Evolutionary conservation across 306 rosid genomes (phyloP).

Genomic region (Dalbergia cultrata): DNA sequence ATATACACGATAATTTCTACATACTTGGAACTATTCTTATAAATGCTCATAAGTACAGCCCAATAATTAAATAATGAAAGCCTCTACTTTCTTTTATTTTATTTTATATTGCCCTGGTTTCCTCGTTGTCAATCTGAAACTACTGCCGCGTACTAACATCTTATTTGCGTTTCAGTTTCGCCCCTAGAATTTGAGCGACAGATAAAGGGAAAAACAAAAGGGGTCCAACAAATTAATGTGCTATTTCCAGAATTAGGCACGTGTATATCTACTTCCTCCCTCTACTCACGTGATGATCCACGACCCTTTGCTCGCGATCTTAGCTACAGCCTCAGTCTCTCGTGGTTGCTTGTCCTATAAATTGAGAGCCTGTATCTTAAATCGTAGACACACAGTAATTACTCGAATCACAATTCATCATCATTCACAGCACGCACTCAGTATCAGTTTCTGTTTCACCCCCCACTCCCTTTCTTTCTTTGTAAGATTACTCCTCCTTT

Average conservation of each 20-base stretch:
- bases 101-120: too few species aligned
- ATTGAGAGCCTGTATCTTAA: slow-evolving; percentile 64
- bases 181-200: not conserved
- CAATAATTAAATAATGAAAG: too few species aligned
- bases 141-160: not conserved
- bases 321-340: not conserved
- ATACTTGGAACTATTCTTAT: too few species aligned
- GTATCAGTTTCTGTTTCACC: slow-evolving; percentile 21
- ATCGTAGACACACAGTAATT: slow-evolving; percentile 50
- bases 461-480: not conserved
- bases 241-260: slow-evolving; percentile 52
- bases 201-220: not conserved
- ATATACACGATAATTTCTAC: too few species aligned
- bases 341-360: slow-evolving; percentile 57
- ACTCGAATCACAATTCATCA: slow-evolving; percentile 25
- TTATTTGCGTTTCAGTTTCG: not conserved
- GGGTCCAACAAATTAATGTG: not conserved
- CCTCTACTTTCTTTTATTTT: too few species aligned
- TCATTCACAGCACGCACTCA: slow-evolving; percentile 12
- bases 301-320: slow-evolving; percentile 34
- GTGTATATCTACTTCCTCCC: slow-evolving; percentile 48
- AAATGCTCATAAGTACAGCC: too few species aligned
- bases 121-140: not conserved
- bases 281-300: slow-evolving; percentile 62
- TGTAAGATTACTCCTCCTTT: not conserved